phyloP scores from a whole-genome alignment of 257 asterid genomes.

The Solanum megistacrolobum region DNA sequence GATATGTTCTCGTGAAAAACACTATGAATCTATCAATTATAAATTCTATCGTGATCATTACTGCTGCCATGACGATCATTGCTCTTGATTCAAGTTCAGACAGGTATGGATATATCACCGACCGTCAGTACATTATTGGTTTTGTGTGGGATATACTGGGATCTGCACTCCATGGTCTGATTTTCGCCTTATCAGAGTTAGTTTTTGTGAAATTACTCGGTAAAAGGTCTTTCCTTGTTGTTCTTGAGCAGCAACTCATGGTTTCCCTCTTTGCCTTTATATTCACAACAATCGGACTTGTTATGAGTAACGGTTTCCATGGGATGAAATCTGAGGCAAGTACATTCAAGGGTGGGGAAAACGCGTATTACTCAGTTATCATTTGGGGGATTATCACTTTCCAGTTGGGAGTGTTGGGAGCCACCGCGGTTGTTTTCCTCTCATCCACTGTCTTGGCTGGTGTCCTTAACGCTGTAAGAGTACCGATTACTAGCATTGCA shows the following conservation, averaged over 20 bases:
- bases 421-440: slow-evolving; percentile 60
- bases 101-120: slow-evolving; percentile 34
- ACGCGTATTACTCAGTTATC: slow-evolving; percentile 47
- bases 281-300: slow-evolving; percentile 66
- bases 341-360: slow-evolving; percentile 47
- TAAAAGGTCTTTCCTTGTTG: slow-evolving; percentile 72
- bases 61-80: slow-evolving; percentile 74
- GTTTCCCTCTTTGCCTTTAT: slow-evolving; percentile 65
- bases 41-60: slow-evolving; percentile 56
- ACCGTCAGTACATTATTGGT: slow-evolving; percentile 51
- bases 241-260: slow-evolving; percentile 87
- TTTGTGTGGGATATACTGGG: slow-evolving; percentile 75
- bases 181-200: slow-evolving; percentile 79
- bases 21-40: slow-evolving; percentile 57
- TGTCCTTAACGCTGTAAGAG: slow-evolving; percentile 79
- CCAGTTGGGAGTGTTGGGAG: slow-evolving; percentile 82
- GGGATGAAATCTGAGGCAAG: slow-evolving; percentile 57
- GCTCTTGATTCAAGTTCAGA: slow-evolving; percentile 80
- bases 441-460: slow-evolving; percentile 89
- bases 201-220: slow-evolving; percentile 55
- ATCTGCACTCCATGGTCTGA: slow-evolving; percentile 72
- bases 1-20: slow-evolving; percentile 67
- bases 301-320: slow-evolving; percentile 42
- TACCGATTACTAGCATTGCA: slow-evolving; percentile 74
- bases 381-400: slow-evolving; percentile 68